Evolutionary conservation across 345 rosid species (phyloP).

Genomic region (Angophora floribunda): DNA sequence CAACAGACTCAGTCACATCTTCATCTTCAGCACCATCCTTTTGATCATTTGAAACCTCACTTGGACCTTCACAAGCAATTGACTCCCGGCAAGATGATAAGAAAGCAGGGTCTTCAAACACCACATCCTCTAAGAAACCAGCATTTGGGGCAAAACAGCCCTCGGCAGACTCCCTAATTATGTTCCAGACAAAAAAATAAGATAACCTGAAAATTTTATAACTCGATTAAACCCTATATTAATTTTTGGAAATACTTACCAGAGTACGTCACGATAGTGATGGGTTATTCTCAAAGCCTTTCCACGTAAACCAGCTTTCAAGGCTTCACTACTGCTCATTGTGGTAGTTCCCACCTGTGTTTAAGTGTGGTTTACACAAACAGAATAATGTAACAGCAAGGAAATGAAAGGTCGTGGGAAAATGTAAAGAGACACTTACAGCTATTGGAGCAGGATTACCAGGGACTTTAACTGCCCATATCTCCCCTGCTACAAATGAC

Average conservation of each 20-base stretch:
- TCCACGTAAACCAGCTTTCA: slow-evolving; percentile 88
- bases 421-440: slow-evolving; percentile 24
- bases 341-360: slow-evolving; percentile 82
- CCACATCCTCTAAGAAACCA: slow-evolving; percentile 76
- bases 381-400: neutral
- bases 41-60: slow-evolving; percentile 16
- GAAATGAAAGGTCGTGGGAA: neutral
- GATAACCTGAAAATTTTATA: slow-evolving; percentile 7
- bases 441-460: slow-evolving; percentile 89
- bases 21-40: slow-evolving; percentile 8
- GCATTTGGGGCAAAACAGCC: slow-evolving; percentile 74
- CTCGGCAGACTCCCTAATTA: slow-evolving; percentile 70
- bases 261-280: slow-evolving; percentile 71
- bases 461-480: slow-evolving; percentile 93
- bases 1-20: slow-evolving; percentile 19
- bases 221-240: neutral
- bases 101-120: slow-evolving; percentile 66
- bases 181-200: neutral
- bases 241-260: slow-evolving; percentile 28
- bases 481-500: slow-evolving; percentile 66
- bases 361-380: neutral
- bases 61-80: slow-evolving; percentile 26
- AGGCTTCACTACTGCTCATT: slow-evolving; percentile 68
- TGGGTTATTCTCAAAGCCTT: slow-evolving; percentile 85
- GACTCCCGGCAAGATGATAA: slow-evolving; percentile 24